Evolutionary conservation across 2,329 filamentous ascomycete species (phyloP), one percentile per base, ranked within the genome.

Genomic region (Hypomyces perniciosus): DNA sequence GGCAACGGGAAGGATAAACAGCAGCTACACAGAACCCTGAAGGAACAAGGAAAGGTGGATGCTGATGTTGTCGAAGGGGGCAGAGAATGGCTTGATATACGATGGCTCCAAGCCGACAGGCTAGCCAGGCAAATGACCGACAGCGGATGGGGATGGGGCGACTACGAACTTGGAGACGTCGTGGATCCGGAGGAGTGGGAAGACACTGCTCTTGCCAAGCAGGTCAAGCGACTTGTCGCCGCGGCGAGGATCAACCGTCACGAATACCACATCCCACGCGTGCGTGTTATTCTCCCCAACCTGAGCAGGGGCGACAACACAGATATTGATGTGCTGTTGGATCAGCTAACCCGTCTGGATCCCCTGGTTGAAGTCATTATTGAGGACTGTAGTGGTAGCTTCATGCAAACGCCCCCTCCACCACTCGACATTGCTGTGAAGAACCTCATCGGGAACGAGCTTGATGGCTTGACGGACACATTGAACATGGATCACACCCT

Each of bases 401-500:
- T 69, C 8, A 51, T 66, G 40, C 57, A 52, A 2, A 44, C 50
- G 0, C 51, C 61, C 0, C 46, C 58, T 8, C 66, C 65, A 2
- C 26, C 49, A 5, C 50, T 69, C 8, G 56, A 61, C 0, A 52
- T 46, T 12, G 66, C 66, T 20, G 54, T 71, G 7, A 41, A 51
- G 5, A 65, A 63, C 10, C 59, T 72, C 1, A 48, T 69, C 6
- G 59, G 62, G 3, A 54, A 68, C 48, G 62, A 66, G 40, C 55
- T 67, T 10, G 61, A 57, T 12, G 58, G 60, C 7, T 66, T 72
- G 13, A 69, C 69, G 4, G 13, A 55, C 0, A 69, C 65, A 4
- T 51, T 73, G 20, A 73, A 72, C 52, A 59, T 73, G 47, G 70
- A 73, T 40, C 70, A 72, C 49, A 71, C 70, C 5, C 63, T 72